Evolutionary conservation across 192 early-diverging fungal genomes (phyloP), one percentile per base, ranked within the genome.

Genomic region (Phlyctochytrium bullatum): DNA sequence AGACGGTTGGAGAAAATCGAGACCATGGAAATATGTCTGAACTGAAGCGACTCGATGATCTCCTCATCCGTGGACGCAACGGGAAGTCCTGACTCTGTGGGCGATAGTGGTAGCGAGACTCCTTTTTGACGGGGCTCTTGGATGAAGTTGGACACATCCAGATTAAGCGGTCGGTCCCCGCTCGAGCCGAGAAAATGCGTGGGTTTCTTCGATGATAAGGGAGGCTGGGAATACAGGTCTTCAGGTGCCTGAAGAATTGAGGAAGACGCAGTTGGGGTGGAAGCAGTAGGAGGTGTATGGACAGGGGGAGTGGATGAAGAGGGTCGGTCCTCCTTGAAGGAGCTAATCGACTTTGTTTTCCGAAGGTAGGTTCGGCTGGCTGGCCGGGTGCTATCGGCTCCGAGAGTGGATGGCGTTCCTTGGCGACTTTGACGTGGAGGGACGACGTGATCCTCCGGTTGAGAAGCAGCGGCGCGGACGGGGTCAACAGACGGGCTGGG

Each of bases 1-100:
- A 85, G 73, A n/a, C 77, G 68, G 2, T 50, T 36, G 1, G 36
- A 25, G 28, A 85, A 61, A 40, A 82, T 82, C 56, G 72, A 64
- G 1, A 65, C 57, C 68, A 85, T 69, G 16, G 76, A 76, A 2
- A 75, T 70, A 65, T 85, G 78, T 16, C 83, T 64, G 62, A 80
- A 78, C 34, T 35, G 51, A 27, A 85, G 65, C 16, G 61, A 33
- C 3, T 78, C 76, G 17, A 78, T 34, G 24, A 81, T 36, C 28
- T 84, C 80, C 34, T 17, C 25, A n/a, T 79, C 76, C 31, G 71
- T 67, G 24, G 65, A 62, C 1, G 61, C 62, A 6, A 35, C 36
- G 2, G 76, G 71, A 3, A 60, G 53, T 27, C 51, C 64, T 0
- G 54, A 51, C 20, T 62, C 63, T 2, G 64, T 51, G 0, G 71